Base-by-base conservation (phyloP, 148 eudicot species). In the Spergularia marina region DNA sequence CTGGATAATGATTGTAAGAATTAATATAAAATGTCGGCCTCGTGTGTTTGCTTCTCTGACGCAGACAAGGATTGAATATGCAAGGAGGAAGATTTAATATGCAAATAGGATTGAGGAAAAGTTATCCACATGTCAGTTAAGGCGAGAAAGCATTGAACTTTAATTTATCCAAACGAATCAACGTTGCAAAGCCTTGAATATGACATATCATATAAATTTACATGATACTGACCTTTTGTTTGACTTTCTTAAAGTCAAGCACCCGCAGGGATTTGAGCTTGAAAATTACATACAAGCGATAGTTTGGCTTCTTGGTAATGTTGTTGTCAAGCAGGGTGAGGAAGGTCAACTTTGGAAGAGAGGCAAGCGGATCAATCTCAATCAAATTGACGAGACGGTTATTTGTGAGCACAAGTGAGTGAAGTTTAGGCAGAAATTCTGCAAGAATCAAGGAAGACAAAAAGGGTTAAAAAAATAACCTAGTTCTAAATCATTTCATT, bases 351-450 rank as follows among this genome's bases (percentile, higher is more conserved):
- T 89, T 96, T 2, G 97, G 81, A 65, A 96, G 89, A 12, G 99
- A 87, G 36, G 92, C 92, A 65, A 96, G 96, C 2, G 98, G 98
- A 84, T 96, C 99, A 76, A 96, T 96, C 86, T 92, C 99, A 70
- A 85, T 91, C 91, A 96, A 84, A 78, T 96, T 96, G 67, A 89
- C 89, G 64, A 96, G 80, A 41, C 98, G 86, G 70, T 96, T 96
- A 88, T 92, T 92, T 14, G 97, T 91, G 73, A 92, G 97, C 30
- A 96, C 87, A 85, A 96, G 86, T 8, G 97, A 81, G 76, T 96
- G 99, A 83, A 96, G 79, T 76, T 96, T 92, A 4, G 98, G 99
- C 87, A 96, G 82, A 79, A 88, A 91, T 75, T 96, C 99, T 96
- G 91, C 79, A 83, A 71, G 49, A 65, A 52, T 69, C 34, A 82